Conservation (phyloP, 2,329 filamentous ascomycete genomes). For the Venturia pyrina region DNA sequence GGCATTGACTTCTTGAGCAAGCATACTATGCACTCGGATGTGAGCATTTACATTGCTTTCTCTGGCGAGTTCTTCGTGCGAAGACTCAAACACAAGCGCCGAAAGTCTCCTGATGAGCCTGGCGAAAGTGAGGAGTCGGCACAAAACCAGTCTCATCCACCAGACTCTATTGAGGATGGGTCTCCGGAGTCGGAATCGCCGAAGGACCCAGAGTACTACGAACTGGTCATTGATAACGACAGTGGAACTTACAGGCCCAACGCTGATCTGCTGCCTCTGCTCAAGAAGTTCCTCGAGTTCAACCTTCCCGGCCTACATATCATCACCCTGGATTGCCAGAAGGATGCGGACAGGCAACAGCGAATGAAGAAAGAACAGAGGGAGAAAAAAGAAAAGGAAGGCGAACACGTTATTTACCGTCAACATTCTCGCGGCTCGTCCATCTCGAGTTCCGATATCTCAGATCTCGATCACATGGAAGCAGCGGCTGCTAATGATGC, state of each 20-base stretch:
- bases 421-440: slow-evolving; percentile 34
- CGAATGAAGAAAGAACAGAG: slow-evolving; percentile 69
- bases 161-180: slow-evolving; percentile 38
- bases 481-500: background rate
- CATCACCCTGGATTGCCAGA: slow-evolving; percentile 60
- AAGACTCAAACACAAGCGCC: slow-evolving; percentile 45
- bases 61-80: slow-evolving; percentile 90
- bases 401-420: slow-evolving; percentile 42
- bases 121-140: slow-evolving; percentile 25
- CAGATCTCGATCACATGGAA: slow-evolving; percentile 39
- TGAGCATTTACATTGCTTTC: slow-evolving; percentile 82
- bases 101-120: slow-evolving; percentile 23
- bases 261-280: slow-evolving; percentile 58
- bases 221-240: slow-evolving; percentile 91
- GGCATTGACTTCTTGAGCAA: slow-evolving; percentile 89
- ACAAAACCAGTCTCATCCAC: slow-evolving; percentile 43
- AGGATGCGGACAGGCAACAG: slow-evolving; percentile 60
- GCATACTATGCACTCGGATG: slow-evolving; percentile 94
- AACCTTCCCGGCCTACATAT: slow-evolving; percentile 74
- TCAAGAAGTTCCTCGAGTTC: slow-evolving; percentile 58
- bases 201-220: slow-evolving; percentile 54
- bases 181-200: slow-evolving; percentile 34
- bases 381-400: slow-evolving; percentile 58
- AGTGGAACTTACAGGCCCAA: slow-evolving; percentile 88
- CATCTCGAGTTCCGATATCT: slow-evolving; percentile 47